Evolutionary conservation across 2,329 filamentous ascomycete species (phyloP).

Genomic region (Pseudogymnoascus destructans): DNA sequence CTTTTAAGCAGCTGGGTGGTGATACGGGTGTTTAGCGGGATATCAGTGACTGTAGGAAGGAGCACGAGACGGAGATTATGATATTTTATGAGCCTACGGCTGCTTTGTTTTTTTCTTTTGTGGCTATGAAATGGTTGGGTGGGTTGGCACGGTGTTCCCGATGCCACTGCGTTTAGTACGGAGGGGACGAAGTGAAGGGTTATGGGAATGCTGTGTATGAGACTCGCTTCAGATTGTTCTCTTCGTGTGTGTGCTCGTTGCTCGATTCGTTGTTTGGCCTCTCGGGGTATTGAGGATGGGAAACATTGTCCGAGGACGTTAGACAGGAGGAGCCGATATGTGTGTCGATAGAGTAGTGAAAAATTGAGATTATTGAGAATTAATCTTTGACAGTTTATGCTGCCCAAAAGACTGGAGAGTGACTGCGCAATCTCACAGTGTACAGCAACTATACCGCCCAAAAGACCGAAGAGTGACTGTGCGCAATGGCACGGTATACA

Average conservation of each 20-base stretch:
- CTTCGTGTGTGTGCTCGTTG: slow-evolving; percentile 6
- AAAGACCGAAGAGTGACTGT: background rate
- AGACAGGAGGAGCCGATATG: background rate
- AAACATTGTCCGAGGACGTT: slow-evolving; percentile 1
- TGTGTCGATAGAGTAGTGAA: slow-evolving; percentile 4
- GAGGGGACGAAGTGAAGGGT: slow-evolving; percentile 1
- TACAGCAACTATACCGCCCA: background rate
- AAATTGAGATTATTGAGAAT: background rate
- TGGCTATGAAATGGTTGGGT: slow-evolving; percentile 6
- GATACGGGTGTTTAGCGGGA: background rate
- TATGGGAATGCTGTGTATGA: slow-evolving; percentile 6
- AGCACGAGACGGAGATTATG: slow-evolving; percentile 3
- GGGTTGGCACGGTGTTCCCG: slow-evolving; percentile 6
- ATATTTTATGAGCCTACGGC: slow-evolving; percentile 8
- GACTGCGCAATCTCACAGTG: background rate
- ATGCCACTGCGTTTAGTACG: background rate
- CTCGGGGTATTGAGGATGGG: background rate
- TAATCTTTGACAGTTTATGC: background rate
- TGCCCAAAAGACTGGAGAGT: background rate
- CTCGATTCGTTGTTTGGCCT: slow-evolving; percentile 6
- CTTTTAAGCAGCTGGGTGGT: slow-evolving; percentile 19
- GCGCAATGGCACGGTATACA: background rate
- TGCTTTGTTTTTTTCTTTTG: slow-evolving; percentile 5
- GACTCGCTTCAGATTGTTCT: slow-evolving; percentile 6
- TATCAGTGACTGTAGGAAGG: background rate